These are phyloP conservation scores for Tylopilus subfusipes DNA, from an alignment of 768 basidiomycete species.

Conservation along the genomic window DNA sequence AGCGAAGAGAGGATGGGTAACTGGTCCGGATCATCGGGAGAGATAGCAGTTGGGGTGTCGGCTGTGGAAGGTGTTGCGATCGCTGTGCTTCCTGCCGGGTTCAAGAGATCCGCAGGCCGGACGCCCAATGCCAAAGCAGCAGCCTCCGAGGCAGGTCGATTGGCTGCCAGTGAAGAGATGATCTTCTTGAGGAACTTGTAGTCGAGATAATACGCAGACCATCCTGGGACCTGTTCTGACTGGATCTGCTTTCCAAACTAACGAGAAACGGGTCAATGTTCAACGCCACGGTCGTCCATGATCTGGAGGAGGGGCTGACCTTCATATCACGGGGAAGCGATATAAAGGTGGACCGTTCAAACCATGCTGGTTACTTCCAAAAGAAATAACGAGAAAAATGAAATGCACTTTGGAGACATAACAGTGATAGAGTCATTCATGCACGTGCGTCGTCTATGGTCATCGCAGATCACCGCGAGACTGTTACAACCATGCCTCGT, in stretches of 20 bases:
- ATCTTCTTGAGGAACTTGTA: constrained; percentile 99
- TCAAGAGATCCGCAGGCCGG: constrained; percentile 57
- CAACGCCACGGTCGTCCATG: not conserved
- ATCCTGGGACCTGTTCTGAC: constrained; percentile 94
- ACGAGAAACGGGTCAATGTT: not conserved
- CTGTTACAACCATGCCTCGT: not conserved
- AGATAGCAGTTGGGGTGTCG: constrained; percentile 12
- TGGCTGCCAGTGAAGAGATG: constrained; percentile 89
- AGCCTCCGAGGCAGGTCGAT: constrained; percentile 87
- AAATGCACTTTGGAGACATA: constrained; percentile 11
- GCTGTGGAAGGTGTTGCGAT: constrained; percentile 26
- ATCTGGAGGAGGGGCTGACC: constrained; percentile 16
- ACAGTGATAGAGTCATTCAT: constrained; percentile 4
- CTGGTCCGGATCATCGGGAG: constrained; percentile 41
- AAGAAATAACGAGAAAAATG: constrained; percentile 1
- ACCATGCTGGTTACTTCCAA: constrained; percentile 26
- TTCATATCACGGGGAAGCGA: constrained; percentile 28
- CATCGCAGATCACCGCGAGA: not conserved
- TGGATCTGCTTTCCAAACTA: constrained; percentile 99
- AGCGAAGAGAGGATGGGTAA: constrained; percentile 61
- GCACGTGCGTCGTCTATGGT: constrained; percentile 22
- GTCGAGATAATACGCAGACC: constrained; percentile 93
- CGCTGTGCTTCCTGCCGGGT: constrained; percentile 32
- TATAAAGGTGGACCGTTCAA: constrained; percentile 15
- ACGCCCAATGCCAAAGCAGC: constrained; percentile 81